Base-by-base conservation (phyloP, 2,329 filamentous ascomycete species). In the Exophiala spinifera region DNA sequence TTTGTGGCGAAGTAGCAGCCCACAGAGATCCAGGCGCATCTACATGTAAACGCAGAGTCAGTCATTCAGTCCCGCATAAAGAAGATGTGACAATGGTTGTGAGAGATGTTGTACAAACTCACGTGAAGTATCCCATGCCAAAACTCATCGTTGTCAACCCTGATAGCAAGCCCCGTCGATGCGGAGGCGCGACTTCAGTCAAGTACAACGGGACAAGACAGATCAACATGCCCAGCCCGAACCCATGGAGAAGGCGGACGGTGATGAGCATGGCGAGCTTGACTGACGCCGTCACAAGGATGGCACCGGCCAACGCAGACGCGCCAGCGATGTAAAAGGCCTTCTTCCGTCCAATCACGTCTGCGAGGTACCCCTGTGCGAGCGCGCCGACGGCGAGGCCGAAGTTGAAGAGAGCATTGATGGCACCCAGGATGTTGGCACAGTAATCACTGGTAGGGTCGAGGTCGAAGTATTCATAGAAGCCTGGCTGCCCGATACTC, bases 401-500 rank as follows among this genome's bases (percentile, higher is more conserved):
- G 3, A 72, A 73, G 17, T 68, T 71, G 57, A 72, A 73, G 8
- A 76, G 64, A 23, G 73, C 74, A 63, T 75, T 76, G 48, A 75
- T 65, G 17, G 72, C 74, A n/a, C 70, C 73, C 39, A 75, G 72
- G 25, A 74, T 66, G 54, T 71, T 70, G 3, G 71, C 68, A 0
- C 73, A 74, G 50, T 55, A 23, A 15, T 28, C 19, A 17, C 46
- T 48, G n/a, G 46, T 34, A 31, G 40, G 40, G 40, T 43, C 40
- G 17, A 79, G 69, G 40, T 74, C 56, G 60, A 79, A 79, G 65
- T 72, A 79, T n/a, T 62, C 55, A 61, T 77, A 79, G 75, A 75
- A 79, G 59, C 76, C 76, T 3, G 76, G 75, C 50, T 79, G 76
- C 10, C 77, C 77, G 50, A 79, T 78, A 7, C 76, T 79, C 48